Percentiles rank a stretch among this genome's conserved stretches.
Conservation (phyloP, 768 basidiomycete genomes). For the Amanita inopinata region DNA sequence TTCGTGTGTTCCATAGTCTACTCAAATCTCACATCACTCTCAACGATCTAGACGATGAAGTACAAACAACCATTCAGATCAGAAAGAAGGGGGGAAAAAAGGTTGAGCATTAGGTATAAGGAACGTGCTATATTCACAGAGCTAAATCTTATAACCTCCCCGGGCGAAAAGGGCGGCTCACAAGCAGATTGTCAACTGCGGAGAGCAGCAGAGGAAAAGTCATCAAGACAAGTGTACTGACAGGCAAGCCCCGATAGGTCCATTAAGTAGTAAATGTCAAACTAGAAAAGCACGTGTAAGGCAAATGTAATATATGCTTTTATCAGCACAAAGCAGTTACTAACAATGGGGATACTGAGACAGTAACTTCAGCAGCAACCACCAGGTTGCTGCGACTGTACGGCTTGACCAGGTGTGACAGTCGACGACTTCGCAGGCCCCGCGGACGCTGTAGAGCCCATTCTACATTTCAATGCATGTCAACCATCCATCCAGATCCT, state of each 20-base stretch:
- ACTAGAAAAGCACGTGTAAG: not conserved
- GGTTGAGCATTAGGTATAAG: not conserved
- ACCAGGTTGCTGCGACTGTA: slow-evolving; percentile 62
- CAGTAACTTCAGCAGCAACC: slow-evolving; percentile 64
- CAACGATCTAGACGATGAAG: no score
- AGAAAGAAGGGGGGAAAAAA: not conserved
- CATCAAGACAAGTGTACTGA: slow-evolving; percentile 3
- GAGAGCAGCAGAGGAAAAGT: slow-evolving; percentile 1
- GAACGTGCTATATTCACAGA: slow-evolving; percentile 6
- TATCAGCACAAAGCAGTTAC: no score
- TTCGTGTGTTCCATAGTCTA: no score
- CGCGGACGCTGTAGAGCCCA: slow-evolving; percentile 74
- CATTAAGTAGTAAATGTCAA: slow-evolving; percentile 4
- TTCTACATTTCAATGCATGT: slow-evolving; percentile 31
- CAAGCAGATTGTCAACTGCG: not conserved
- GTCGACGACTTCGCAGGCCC: slow-evolving; percentile 75
- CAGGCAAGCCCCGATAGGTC: slow-evolving; percentile 6
- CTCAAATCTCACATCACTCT: no score
- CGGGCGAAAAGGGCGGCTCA: not conserved
- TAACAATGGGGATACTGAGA: not conserved
- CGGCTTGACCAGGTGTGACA: slow-evolving; percentile 76
- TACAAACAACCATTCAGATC: not conserved
- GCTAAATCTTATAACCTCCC: slow-evolving; percentile 1
- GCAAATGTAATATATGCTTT: not conserved
- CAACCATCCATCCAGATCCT: not conserved